A percentile compares a stretch with the other conserved stretches of the same genome.
These are phyloP conservation scores for Aspergillus pseudotamarii DNA, from an alignment of 2,329 filamentous ascomycete genomes.

Conservation along the genomic window DNA sequence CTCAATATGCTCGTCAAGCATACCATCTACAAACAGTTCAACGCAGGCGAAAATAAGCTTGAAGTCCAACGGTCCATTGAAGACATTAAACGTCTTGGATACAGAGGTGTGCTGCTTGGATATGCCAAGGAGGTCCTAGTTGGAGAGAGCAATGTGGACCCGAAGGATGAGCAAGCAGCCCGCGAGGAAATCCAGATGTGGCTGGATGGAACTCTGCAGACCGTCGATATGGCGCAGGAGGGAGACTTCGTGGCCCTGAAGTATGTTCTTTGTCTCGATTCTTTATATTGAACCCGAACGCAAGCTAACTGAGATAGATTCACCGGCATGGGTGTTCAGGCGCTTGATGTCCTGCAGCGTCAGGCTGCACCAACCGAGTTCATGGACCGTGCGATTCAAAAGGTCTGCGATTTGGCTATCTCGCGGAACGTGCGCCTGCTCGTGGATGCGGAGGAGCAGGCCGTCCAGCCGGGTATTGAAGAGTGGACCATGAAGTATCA, in stretches of 20 bases:
- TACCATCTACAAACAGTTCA: conserved; percentile 60
- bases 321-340: conserved; percentile 52
- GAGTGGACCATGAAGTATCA: conserved; percentile 57
- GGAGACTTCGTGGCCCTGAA: conserved; percentile 58
- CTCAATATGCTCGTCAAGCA: conserved; percentile 50
- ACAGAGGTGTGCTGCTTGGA: conserved; percentile 55
- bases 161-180: conserved; percentile 33
- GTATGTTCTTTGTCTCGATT: conserved; percentile 33
- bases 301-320: conserved; percentile 34
- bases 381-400: conserved; percentile 47
- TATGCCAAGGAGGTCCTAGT: conserved; percentile 61
- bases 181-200: conserved; percentile 46
- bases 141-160: conserved; percentile 35
- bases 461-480: conserved; percentile 55
- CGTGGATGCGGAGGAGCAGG: conserved; percentile 59
- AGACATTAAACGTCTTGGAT: conserved; percentile 53
- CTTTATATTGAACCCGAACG: background rate
- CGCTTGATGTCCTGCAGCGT: conserved; percentile 45
- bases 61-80: conserved; percentile 52
- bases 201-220: conserved; percentile 57
- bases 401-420: conserved; percentile 48
- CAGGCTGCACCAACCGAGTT: conserved; percentile 42
- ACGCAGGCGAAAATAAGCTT: conserved; percentile 53
- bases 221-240: conserved; percentile 54
- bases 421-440: conserved; percentile 50